A percentile compares a stretch with the other conserved stretches of the same genome.
These are phyloP conservation scores for Suillus variegatus DNA, from an alignment of 768 basidiomycete genomes.

Conservation along the genomic window DNA sequence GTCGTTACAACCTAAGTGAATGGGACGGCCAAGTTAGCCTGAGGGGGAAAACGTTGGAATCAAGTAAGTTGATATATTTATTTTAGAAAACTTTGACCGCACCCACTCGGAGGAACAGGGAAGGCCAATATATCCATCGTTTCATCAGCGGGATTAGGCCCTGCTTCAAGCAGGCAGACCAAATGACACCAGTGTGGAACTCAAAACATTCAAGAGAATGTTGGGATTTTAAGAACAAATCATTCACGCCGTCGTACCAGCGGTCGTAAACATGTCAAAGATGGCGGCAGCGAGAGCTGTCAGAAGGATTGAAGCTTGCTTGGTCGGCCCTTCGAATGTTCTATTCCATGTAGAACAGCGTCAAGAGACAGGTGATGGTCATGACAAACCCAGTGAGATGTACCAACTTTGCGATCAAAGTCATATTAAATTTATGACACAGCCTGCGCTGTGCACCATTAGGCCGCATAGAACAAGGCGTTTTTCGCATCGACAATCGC, in stretches of 20 bases:
- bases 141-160: slow-evolving; percentile 26
- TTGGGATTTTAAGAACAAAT: no score
- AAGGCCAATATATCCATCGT: slow-evolving; percentile 27
- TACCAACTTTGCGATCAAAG: slow-evolving; percentile 54
- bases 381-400: slow-evolving; percentile 16
- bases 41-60: not conserved
- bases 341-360: not conserved
- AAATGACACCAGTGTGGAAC: not conserved
- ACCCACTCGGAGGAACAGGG: slow-evolving; percentile 19
- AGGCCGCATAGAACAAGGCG: not conserved
- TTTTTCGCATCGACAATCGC: not conserved
- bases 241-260: not conserved
- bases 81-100: not conserved
- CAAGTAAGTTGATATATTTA: not conserved
- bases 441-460: slow-evolving; percentile 45
- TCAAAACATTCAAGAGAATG: no score
- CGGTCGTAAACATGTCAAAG: not conserved
- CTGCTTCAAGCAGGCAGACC: not conserved
- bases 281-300: not conserved
- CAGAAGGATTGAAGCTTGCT: not conserved
- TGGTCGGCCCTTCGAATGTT: not conserved
- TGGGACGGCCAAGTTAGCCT: not conserved
- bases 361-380: slow-evolving; percentile 7
- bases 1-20: not conserved
- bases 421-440: slow-evolving; percentile 55